Evolutionary conservation across 2,329 filamentous ascomycete genomes (phyloP).

Genomic region (Knoxdaviesia capensis): DNA sequence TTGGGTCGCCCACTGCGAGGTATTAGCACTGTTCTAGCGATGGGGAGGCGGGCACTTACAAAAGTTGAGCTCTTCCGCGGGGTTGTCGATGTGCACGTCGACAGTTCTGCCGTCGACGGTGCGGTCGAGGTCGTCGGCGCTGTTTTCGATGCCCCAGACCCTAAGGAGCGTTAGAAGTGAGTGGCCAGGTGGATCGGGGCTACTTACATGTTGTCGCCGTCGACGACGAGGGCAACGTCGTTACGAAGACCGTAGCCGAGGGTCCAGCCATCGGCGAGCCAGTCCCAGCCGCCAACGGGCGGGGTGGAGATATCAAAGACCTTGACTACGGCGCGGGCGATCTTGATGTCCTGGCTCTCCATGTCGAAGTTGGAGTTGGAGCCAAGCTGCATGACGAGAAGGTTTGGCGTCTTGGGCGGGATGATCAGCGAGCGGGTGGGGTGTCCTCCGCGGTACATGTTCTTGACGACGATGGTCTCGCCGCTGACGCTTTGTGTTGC

Average conservation of each 20-base stretch:
- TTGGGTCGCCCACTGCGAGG: constrained; percentile 11
- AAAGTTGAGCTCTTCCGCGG: constrained; percentile 46
- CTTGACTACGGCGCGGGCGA: constrained; percentile 19
- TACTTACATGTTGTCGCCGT: constrained; percentile 13
- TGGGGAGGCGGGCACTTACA: constrained; percentile 12
- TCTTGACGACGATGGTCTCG: constrained; percentile 17
- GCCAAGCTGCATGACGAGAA: constrained; percentile 18
- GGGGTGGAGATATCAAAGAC: constrained; percentile 18
- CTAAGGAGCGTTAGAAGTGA: constrained; percentile 4
- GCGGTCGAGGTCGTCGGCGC: constrained; percentile 31
- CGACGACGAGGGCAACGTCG: constrained; percentile 37
- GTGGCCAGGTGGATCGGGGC: background rate
- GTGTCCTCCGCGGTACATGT: constrained; percentile 19
- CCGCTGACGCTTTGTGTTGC: constrained; percentile 21
- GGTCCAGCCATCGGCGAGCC: constrained; percentile 17
- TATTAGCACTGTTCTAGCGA: background rate
- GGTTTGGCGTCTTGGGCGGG: constrained; percentile 14
- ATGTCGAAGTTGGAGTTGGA: constrained; percentile 19
- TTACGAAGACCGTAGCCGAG: constrained; percentile 31
- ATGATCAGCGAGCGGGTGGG: constrained; percentile 17
- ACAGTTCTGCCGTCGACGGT: constrained; percentile 19
- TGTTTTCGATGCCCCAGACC: constrained; percentile 29
- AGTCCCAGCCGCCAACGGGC: constrained; percentile 16
- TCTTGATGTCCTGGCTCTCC: constrained; percentile 12
- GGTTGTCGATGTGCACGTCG: constrained; percentile 39